Evolutionary conservation across 345 rosid genomes (phyloP), one percentile per base, ranked within the genome.

Genomic region (Brassica nigra): DNA sequence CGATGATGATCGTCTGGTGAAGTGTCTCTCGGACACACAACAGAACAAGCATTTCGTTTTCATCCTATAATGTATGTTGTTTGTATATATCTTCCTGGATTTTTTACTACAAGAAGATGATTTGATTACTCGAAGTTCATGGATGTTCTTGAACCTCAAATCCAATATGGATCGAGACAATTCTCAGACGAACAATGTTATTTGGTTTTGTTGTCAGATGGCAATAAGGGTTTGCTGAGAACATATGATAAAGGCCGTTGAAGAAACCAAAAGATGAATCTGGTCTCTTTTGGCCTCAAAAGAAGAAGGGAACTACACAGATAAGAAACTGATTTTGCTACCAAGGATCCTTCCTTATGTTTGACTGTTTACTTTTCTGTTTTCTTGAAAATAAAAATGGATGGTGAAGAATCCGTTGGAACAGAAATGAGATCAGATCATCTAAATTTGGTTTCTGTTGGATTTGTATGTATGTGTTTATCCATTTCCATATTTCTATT

Each of bases 1-100:
- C 44, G 87, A 83, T 36, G 87, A 83, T 36, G 93, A 84, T 79
- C 70, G 91, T 81, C 84, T 87, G 76, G 65, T 76, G 7, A 68
- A 47, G 80, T 27, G 87, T 39, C 79, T 86, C 16, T 85, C 54
- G 10, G 94, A 81, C 77, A 78, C 66, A 83, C 97, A 92, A 74
- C 95, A 91, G 86, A 77, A 80, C 83, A 92, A 88, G 87, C 74
- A 75, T 64, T 70, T 71, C 73, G 52, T 18, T 69, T 70, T 66
- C 75, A 70, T 59, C 55, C 76, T 78, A 34, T 30, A 54, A 59
- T 29, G 16, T 68, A 59, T 81, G 65, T 47, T 72, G 28, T 78
- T 73, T 66, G 37, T 64, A 76, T 62, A 36, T 70, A 76, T 81
- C 80, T 77, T 72, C 77, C 62, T 76, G 78, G 78, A 71, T 67